phyloP scores from a whole-genome alignment of 2,329 filamentous ascomycete genomes.

The Alternaria consortialis region DNA sequence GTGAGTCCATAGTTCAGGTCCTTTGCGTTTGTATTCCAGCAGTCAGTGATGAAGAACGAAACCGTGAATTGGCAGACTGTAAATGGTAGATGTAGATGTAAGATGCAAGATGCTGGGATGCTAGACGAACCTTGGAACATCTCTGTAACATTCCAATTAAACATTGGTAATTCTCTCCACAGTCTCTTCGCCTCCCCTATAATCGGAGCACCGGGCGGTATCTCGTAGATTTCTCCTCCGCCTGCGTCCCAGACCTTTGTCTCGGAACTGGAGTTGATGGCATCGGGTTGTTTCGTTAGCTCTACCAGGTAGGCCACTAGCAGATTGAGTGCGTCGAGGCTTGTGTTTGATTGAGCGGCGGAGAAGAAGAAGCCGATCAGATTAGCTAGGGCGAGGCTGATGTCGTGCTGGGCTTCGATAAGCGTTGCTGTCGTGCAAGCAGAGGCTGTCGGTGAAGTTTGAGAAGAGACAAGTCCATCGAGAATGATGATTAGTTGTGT shows the following conservation, averaged over 20 bases:
- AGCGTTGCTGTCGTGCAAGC: slow-evolving; percentile 2
- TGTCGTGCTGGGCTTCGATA: not conserved
- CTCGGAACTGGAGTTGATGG: not conserved
- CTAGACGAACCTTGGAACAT: not conserved
- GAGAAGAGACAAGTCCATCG: not conserved
- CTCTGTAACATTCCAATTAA: not conserved
- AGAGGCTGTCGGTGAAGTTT: not conserved
- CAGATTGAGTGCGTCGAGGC: not conserved
- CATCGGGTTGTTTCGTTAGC: not conserved
- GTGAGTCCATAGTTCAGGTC: not conserved
- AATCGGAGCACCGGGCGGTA: not conserved
- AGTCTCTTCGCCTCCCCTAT: not conserved
- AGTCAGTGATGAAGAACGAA: no score
- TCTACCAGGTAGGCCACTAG: not conserved
- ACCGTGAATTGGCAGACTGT: no score
- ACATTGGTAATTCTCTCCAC: not conserved
- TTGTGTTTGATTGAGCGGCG: not conserved
- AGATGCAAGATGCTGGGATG: no score
- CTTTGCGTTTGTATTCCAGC: not conserved
- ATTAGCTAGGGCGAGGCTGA: not conserved
- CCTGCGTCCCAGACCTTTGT: not conserved
- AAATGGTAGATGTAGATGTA: no score
- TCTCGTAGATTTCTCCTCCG: not conserved
- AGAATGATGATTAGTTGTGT: not conserved
- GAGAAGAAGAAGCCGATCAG: not conserved